Evolutionary conservation across 176 grass and related monocot genomes (phyloP).

Genomic region (Dactylis glomerata): DNA sequence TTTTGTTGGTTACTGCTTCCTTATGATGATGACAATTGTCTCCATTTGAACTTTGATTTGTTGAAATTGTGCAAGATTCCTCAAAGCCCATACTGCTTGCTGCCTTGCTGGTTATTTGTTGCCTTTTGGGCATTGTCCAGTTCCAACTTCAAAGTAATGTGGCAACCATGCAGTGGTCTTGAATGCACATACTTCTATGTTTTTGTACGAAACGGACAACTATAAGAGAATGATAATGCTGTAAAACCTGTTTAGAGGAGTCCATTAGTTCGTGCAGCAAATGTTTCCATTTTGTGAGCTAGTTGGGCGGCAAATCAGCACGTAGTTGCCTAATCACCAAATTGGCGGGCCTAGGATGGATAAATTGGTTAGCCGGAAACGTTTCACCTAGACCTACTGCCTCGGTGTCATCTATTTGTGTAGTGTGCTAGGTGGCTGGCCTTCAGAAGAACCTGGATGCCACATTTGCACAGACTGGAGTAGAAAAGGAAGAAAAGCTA

Average conservation of each 20-base stretch:
- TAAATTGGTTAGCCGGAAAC: neutral
- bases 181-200: neutral
- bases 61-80: neutral
- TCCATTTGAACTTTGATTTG: neutral
- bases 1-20: conserved; percentile 1
- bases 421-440: neutral
- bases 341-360: neutral
- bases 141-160: neutral
- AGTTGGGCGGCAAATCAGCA: neutral
- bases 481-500: neutral
- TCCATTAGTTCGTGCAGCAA: neutral
- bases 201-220: neutral
- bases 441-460: neutral
- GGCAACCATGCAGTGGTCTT: neutral
- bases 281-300: neutral
- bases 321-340: neutral
- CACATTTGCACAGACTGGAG: conserved; percentile 13
- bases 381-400: neutral
- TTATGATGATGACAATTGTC: neutral
- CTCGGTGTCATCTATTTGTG: neutral
- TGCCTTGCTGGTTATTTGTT: neutral
- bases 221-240: neutral
- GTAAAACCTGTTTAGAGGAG: neutral
- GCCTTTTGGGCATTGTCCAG: neutral
- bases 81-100: neutral